phyloP scores from a whole-genome alignment of 192 early-diverging fungal species.

The Podila horticola region DNA sequence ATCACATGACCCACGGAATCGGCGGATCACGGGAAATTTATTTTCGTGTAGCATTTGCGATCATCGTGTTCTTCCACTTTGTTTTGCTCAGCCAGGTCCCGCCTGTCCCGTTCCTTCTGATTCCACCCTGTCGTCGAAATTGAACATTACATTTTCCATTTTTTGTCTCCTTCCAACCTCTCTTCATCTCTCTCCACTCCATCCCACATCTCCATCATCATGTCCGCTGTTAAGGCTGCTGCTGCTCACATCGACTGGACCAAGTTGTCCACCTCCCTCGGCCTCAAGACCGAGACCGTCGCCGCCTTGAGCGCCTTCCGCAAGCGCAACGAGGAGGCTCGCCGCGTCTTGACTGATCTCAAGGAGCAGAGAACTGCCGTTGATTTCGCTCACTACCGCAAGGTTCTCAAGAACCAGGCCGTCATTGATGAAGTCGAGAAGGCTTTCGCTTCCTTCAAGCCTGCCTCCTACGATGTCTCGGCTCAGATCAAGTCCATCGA shows the following conservation, averaged over 20 bases:
- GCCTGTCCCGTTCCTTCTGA: no score
- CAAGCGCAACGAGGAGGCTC: slow-evolving; percentile 92
- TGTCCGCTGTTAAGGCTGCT: slow-evolving; percentile 55
- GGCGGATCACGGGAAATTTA: no score
- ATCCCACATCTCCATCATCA: slow-evolving; percentile 11
- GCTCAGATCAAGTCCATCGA: slow-evolving; percentile 87
- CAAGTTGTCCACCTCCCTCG: slow-evolving; percentile 82
- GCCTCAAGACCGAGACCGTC: slow-evolving; percentile 89
- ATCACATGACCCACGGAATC: no score
- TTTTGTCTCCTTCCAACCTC: slow-evolving; percentile 3
- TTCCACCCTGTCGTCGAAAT: no score
- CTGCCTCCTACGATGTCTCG: slow-evolving; percentile 82
- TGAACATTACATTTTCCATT: not conserved
- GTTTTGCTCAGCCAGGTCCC: no score
- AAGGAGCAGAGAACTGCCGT: slow-evolving; percentile 83
- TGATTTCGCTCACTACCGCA: slow-evolving; percentile 91
- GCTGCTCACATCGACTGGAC: slow-evolving; percentile 90
- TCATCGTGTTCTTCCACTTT: no score
- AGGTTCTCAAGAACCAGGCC: slow-evolving; percentile 88
- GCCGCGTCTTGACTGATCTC: slow-evolving; percentile 83
- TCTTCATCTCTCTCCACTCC: slow-evolving; percentile 9
- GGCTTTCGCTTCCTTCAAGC: slow-evolving; percentile 81
- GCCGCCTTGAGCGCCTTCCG: slow-evolving; percentile 90
- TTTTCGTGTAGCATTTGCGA: no score
- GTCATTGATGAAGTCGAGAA: slow-evolving; percentile 93